Evolutionary conservation across 805 yeast species (phyloP), one percentile per base, ranked within the genome.

Genomic region (Huiozyma naganishii): DNA sequence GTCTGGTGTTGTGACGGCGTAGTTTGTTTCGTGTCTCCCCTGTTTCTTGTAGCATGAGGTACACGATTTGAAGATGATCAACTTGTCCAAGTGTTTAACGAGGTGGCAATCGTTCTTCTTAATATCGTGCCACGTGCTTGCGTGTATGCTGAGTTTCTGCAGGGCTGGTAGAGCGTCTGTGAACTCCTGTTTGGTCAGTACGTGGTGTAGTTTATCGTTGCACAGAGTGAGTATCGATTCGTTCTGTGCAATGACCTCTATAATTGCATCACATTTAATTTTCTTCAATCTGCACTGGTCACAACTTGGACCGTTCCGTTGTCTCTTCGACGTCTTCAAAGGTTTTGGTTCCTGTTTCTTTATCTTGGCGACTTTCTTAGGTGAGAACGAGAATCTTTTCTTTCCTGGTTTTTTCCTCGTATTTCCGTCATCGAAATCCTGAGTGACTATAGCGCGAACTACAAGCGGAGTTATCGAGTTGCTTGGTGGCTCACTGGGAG

Each of bases 281-380:
- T 82, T 82, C 46, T 86, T 70, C n/a, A 74, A 57, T 44, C 88
- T 68, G 59, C 90, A 82, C 41, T 74, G 66, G 57, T 82, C 88
- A 60, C 90, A 82, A 32, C 83, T 75, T 6, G 90, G 90, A 0
- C 90, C 90, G 27, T 77, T 68, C 45, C 90, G 65, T 63, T 82
- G 90, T 53, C 88, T 59, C 45, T 64, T 56, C 7, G 45, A 29
- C 9, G 29, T 12, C 33, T 8, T 30, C 5, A 11, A 5, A 9
- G 33, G 33, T 30, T 8, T 37, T 37, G 13, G 28, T 28, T 8
- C 33, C 33, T 30, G 9, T 11, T 30, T 30, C 33, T 30, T 30
- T 11, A 8, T 11, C 33, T 30, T 30, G 33, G 33, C 33, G 3
- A 8, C 33, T 11, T 30, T 30, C 33, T 30, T 30, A 2, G 23